phyloP scores from a whole-genome alignment of 305 asterid genomes.

The Stenogyne calaminthoides region DNA sequence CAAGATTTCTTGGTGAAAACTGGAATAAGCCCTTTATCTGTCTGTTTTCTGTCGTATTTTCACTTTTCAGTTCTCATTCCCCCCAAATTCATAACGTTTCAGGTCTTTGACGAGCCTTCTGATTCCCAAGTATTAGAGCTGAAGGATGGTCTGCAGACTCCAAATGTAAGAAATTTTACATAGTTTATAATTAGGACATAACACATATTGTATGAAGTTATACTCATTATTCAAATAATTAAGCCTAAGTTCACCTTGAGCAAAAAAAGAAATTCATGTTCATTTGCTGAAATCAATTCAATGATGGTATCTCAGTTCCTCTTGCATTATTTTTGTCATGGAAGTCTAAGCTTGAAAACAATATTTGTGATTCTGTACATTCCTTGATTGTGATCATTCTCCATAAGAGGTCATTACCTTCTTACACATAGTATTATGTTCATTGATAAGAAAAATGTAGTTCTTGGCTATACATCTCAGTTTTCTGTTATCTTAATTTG shows the following conservation, averaged over 20 bases:
- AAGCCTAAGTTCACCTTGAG: constrained; percentile 8
- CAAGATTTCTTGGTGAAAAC: background rate
- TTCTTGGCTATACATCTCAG: background rate
- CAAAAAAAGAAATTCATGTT: background rate
- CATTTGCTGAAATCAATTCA: background rate
- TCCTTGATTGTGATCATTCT: background rate
- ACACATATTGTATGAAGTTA: background rate
- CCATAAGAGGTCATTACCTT: too few relatives aligned
- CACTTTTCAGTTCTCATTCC: constrained; percentile 12
- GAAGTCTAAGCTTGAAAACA: background rate
- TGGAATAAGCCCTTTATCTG: constrained; percentile 15
- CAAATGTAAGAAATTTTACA: constrained; percentile 54
- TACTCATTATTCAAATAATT: background rate
- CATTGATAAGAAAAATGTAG: background rate
- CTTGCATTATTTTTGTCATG: background rate
- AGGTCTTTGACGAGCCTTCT: constrained; percentile 70
- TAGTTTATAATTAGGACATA: background rate
- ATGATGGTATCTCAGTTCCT: background rate
- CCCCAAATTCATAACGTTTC: constrained; percentile 18
- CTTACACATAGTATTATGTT: background rate
- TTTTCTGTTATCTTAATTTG: background rate
- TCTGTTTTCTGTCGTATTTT: constrained; percentile 1
- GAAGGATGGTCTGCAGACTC: constrained; percentile 74
- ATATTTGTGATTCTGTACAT: background rate
- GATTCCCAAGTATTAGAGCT: constrained; percentile 49